Percentiles rank a stretch among this genome's conserved stretches.
Evolutionary conservation across 768 basidiomycete species (phyloP).

Genomic region (Clitopilus hobsonii): DNA sequence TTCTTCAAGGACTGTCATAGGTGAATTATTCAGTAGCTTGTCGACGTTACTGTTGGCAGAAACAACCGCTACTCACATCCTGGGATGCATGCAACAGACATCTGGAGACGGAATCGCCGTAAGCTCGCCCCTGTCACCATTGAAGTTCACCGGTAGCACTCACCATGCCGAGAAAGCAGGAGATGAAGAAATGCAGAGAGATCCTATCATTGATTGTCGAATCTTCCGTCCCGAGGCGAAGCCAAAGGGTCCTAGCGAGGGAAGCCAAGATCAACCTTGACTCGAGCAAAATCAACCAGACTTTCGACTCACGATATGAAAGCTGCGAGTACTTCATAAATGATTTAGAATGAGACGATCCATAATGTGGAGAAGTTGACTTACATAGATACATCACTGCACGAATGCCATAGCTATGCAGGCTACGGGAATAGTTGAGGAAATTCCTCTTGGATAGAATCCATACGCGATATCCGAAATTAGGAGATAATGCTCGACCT

Average conservation of each 20-base stretch:
- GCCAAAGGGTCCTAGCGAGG: constrained; percentile 48
- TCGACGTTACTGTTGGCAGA: too few species aligned
- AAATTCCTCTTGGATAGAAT: constrained; percentile 41
- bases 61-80: constrained; percentile 40
- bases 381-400: constrained; percentile 48
- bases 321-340: constrained; percentile 31
- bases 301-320: constrained; percentile 35
- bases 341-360: neutral
- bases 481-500: constrained; percentile 22
- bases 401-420: constrained; percentile 54
- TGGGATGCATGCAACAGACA: constrained; percentile 60
- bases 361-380: constrained; percentile 4
- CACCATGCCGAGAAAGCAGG: constrained; percentile 48
- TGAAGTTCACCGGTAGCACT: constrained; percentile 9
- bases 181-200: constrained; percentile 52
- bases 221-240: constrained; percentile 30
- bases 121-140: neutral
- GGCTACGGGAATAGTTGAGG: constrained; percentile 47
- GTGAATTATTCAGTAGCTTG: neutral
- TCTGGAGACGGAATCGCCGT: constrained; percentile 24
- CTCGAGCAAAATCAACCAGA: neutral
- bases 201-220: constrained; percentile 42
- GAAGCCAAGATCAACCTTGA: constrained; percentile 14
- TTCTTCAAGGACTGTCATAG: constrained; percentile 47
- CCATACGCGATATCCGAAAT: constrained; percentile 27